Evolutionary conservation across 345 rosid species (phyloP), one percentile per base, ranked within the genome.

Genomic region (Salix udensis): DNA sequence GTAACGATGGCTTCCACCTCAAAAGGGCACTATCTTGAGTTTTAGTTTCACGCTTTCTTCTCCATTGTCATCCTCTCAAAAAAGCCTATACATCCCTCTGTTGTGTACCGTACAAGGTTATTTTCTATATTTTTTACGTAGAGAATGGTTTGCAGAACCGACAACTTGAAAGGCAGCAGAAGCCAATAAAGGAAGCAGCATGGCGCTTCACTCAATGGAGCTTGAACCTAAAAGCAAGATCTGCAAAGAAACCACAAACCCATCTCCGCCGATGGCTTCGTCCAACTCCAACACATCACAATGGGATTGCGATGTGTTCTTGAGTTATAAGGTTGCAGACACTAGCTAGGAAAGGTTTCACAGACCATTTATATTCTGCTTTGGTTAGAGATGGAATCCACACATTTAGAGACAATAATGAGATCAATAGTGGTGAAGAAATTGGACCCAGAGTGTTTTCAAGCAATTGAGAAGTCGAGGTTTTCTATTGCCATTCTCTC

Each of bases 281-380:
- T 37, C 52, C 15, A 23, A 23, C 28, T 37, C 52, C 65, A 28
- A 1, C 44, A 4, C 37, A 15, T 31, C 65, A 36, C 23, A 23
- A 24, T 34, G 78, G 72, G 40, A 18, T 15, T 75, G 37, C 36
- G 78, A 76, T 14, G 74, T 69, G 68, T 76, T 76, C 46, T 30
- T 76, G 46, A 76, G 70, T 48, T 70, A 70, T n/a, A 26, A 70
- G 50, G 80, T 75, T 4, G 55, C 64, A 34, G 75, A 62, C 55
- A 53, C 66, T 34, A 21, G 19, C 37, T 5, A 34, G 74, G 30
- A 70, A 46, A 3, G 62, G 37, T 44, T 77, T 77, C 31, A 46
- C 73, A 5, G 68, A 55, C 34, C 80, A 77, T 24, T 48, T 71
- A 12, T 64, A 71, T 18, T 34, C 67, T 24, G 75, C 75, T 71